Base-by-base conservation (phyloP, 192 early-diverging fungal genomes). In the Coemansia sp. region DNA sequence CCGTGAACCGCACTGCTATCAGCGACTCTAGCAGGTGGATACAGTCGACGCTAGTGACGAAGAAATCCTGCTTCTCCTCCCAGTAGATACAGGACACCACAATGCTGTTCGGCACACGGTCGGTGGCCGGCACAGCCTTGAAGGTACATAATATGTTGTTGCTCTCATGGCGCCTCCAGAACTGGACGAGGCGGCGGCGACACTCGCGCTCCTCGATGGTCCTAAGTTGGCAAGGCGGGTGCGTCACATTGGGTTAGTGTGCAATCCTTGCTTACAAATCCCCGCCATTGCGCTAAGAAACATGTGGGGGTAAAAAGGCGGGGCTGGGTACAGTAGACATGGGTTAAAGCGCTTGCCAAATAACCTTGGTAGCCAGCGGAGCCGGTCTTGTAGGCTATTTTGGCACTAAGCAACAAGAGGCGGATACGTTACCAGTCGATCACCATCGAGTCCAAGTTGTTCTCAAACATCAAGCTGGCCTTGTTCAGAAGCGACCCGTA, bases 11-110 rank as follows among this genome's bases (percentile, higher is more conserved):
- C 27, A 89, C 86, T 0, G 83, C 87, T 53, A 90, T 89, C 17
- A 92, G 66, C 3, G 85, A 82, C 71, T 92, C 90, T 7, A 92
- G 66, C 61, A 90, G 58, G 63, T 88, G 85, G 46, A 92, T 87
- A 65, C 86, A 90, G 63, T 92, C 90, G 14, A 90, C 88, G 12
- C 87, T 89, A 12, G 90, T 92, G 27, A 92, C 84, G 68, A 87
- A 90, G 60, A 83, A 92, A 36, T 90, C 88, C 39, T 86, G 83
- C 42, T 74, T 81, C 62, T 87, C 85, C 34, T 83, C 76, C 87
- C 88, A 92, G 70, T 86, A 92, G 70, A 92, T 89, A 62, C 90
- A 92, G 3, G 90, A 91, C 14, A 91, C 86, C 6, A 90, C 83
- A 40, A 89, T 85, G 52, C 78, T 84, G 76, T 88, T 88, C 21